Evolutionary conservation across 2,329 filamentous ascomycete species (phyloP).

Genomic region (Erysiphe pisi): DNA sequence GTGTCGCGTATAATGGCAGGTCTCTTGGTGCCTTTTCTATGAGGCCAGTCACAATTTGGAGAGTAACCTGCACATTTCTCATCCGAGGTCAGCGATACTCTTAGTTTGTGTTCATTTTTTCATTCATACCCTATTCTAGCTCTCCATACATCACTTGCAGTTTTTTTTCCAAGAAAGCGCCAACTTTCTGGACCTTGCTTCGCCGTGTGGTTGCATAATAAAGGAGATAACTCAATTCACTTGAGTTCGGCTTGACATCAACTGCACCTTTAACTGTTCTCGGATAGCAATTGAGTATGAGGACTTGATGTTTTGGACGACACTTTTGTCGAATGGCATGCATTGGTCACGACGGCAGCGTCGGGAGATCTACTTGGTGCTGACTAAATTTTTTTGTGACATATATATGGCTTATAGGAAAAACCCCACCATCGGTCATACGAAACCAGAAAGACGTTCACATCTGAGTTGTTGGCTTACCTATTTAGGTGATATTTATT

Average conservation of each 20-base stretch:
- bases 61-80: slow-evolving; percentile 86
- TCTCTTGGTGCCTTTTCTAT: slow-evolving; percentile 90
- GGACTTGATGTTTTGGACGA: slow-evolving; percentile 92
- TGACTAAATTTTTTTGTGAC: too few relatives aligned
- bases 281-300: slow-evolving; percentile 94
- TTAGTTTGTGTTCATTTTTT: not conserved
- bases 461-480: too few relatives aligned
- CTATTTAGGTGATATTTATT: too few relatives aligned
- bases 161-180: slow-evolving; percentile 91
- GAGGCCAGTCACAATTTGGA: slow-evolving; percentile 81
- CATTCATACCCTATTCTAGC: slow-evolving; percentile 62
- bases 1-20: slow-evolving; percentile 74
- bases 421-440: too few relatives aligned
- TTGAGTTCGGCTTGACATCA: slow-evolving; percentile 91
- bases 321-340: slow-evolving; percentile 56
- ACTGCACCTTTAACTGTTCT: slow-evolving; percentile 81
- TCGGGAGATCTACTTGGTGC: not conserved
- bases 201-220: slow-evolving; percentile 93
- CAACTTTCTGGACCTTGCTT: slow-evolving; percentile 93
- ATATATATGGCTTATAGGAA: too few relatives aligned
- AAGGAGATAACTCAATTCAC: slow-evolving; percentile 90
- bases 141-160: slow-evolving; percentile 80
- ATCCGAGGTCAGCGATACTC: slow-evolving; percentile 31
- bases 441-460: too few relatives aligned
- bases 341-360: slow-evolving; percentile 40